phyloP scores from a whole-genome alignment of 352 stramenopile species.

The Peronospora belbahrii region DNA sequence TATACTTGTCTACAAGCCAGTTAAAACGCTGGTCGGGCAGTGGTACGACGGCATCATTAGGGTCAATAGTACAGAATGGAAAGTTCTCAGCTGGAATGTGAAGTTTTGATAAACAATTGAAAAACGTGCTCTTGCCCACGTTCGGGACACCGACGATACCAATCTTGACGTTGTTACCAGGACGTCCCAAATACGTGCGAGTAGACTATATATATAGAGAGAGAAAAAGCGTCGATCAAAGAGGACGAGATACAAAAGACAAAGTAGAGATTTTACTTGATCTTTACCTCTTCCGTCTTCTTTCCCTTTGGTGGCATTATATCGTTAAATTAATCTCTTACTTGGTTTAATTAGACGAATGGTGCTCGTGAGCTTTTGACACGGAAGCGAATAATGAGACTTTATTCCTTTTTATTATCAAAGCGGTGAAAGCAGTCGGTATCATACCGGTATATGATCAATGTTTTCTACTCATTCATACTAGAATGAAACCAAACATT shows the following conservation, averaged over 20 bases:
- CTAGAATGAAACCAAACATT: background rate
- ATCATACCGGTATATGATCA: background rate
- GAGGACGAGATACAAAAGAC: too few relatives aligned
- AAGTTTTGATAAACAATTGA: slow-evolving; percentile 97
- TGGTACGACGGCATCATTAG: slow-evolving; percentile 95
- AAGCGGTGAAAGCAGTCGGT: background rate
- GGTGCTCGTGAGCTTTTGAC: slow-evolving; percentile 16
- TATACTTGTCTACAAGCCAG: slow-evolving; percentile 94
- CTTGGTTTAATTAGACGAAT: slow-evolving; percentile 15
- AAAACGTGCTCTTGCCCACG: slow-evolving; percentile 99
- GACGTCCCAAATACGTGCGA: slow-evolving; percentile 74
- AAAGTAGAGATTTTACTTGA: background rate
- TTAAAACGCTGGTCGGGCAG: slow-evolving; percentile 98
- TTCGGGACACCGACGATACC: slow-evolving; percentile 99
- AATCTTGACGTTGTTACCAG: slow-evolving; percentile 95
- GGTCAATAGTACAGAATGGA: slow-evolving; percentile 98
- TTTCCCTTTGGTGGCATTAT: slow-evolving; percentile 78
- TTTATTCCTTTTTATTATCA: too few relatives aligned
- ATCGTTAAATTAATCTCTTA: slow-evolving; percentile 2
- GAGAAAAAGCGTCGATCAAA: too few relatives aligned
- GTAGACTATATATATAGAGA: slow-evolving; percentile 20
- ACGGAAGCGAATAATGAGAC: too few relatives aligned
- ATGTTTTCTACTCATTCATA: background rate
- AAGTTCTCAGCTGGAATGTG: slow-evolving; percentile 90
- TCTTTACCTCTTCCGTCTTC: slow-evolving; percentile 61